These are phyloP conservation scores for Ogataea neopini DNA, from an alignment of 805 yeast species.

Conservation along the genomic window DNA sequence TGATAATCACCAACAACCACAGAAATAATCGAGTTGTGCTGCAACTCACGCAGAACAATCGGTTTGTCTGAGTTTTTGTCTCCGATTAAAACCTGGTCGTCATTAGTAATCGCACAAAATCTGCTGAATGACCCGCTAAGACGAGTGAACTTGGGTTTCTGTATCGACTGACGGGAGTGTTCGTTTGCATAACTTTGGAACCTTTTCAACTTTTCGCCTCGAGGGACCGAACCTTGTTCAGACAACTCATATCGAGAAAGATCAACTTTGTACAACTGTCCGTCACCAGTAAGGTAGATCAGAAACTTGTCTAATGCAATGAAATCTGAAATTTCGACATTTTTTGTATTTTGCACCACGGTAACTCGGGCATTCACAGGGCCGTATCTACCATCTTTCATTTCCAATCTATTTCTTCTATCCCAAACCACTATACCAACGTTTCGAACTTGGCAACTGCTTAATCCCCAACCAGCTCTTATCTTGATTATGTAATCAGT, in stretches of 20 bases:
- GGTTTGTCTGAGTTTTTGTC: conserved; percentile 36
- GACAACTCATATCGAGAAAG: conserved; percentile 25
- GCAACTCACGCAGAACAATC: conserved; percentile 41
- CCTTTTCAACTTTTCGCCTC: conserved; percentile 18
- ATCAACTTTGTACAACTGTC: conserved; percentile 41
- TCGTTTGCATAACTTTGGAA: conserved; percentile 37
- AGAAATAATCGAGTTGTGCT: conserved; percentile 49
- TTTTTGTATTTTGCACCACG: conserved; percentile 37
- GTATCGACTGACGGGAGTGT: conserved; percentile 25
- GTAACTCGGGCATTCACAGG: conserved; percentile 41
- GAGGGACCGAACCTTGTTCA: conserved; percentile 12
- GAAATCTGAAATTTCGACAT: conserved; percentile 50
- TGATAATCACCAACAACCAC: conserved; percentile 76
- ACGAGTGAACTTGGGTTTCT: conserved; percentile 43
- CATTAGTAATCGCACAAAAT: conserved; percentile 57
- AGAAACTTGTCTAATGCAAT: conserved; percentile 54
- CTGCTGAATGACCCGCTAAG: conserved; percentile 55
- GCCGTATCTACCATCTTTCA: conserved; percentile 27
- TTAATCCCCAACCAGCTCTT: conserved; percentile 68
- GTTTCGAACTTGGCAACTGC: conserved; percentile 47
- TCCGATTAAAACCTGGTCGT: conserved; percentile 48
- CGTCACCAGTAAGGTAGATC: conserved; percentile 48
- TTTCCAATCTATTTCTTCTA: conserved; percentile 27
- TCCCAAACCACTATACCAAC: conserved; percentile 65
- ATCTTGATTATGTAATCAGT: conserved; percentile 43